These are phyloP conservation scores for Oryza rufipogon DNA, from an alignment of 176 grass and related monocot species.

Conservation along the genomic window DNA sequence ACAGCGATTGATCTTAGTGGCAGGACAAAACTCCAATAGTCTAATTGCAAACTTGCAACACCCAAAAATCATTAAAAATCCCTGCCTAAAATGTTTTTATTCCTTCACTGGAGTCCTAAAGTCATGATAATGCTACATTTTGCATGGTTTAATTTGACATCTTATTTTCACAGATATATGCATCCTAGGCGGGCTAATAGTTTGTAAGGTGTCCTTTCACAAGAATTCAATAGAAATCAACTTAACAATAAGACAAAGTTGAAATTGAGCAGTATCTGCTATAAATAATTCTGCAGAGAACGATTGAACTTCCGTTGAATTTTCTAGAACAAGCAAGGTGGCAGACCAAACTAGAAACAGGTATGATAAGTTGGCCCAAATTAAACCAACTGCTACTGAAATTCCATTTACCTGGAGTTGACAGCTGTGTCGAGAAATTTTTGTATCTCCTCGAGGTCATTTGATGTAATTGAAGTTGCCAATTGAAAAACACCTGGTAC, in stretches of 20 bases:
- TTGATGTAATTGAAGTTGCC: constrained; percentile 95
- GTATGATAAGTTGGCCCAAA: constrained; percentile 6
- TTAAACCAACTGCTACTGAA: constrained; percentile 2
- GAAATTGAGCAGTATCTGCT: not conserved
- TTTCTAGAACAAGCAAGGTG: constrained; percentile 2
- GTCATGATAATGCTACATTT: constrained; percentile 25
- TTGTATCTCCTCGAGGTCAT: constrained; percentile 96
- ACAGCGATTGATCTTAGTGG: constrained; percentile 38
- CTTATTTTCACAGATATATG: constrained; percentile 30
- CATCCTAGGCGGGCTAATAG: constrained; percentile 14
- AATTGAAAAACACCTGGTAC: constrained; percentile 89
- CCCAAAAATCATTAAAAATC: constrained; percentile 19
- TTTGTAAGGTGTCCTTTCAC: constrained; percentile 14
- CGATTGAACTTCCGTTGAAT: constrained; percentile 2
- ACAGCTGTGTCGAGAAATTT: constrained; percentile 96
- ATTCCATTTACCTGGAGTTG: constrained; percentile 72
- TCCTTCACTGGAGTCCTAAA: constrained; percentile 14
- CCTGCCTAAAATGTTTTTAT: not conserved
- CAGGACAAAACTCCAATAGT: constrained; percentile 7
- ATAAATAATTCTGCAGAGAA: not conserved
- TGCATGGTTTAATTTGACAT: constrained; percentile 10
- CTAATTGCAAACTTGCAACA: not conserved
- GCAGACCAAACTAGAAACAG: not conserved
- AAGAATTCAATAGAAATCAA: constrained; percentile 18
- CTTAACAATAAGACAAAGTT: constrained; percentile 17